phyloP scores from a whole-genome alignment of 164 flowering plant species.

The Aristolochia californica region DNA sequence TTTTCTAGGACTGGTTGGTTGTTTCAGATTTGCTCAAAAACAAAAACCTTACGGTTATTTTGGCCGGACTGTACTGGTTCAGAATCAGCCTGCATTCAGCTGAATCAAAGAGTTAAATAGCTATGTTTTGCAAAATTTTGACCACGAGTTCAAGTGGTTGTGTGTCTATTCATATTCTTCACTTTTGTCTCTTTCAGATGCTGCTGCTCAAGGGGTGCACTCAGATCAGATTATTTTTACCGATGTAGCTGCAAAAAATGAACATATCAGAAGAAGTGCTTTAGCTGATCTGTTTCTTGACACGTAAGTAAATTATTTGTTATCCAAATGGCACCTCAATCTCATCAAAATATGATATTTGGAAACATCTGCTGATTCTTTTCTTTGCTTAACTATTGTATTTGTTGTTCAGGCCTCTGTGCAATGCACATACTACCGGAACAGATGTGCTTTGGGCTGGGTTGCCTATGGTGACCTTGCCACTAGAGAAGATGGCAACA shows the following conservation, averaged over 20 bases:
- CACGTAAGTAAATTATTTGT: slow-evolving; percentile 39
- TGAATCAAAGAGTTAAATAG: too few relatives aligned
- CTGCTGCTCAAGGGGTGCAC: slow-evolving; percentile 72
- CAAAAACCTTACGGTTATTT: too few relatives aligned
- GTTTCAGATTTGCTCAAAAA: too few relatives aligned
- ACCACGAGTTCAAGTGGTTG: neutral
- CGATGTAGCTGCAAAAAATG: slow-evolving; percentile 89
- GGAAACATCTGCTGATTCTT: neutral
- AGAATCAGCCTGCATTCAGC: too few relatives aligned
- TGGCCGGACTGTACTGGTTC: too few relatives aligned
- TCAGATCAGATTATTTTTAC: slow-evolving; percentile 93
- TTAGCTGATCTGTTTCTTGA: slow-evolving; percentile 93
- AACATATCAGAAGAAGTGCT: slow-evolving; percentile 89
- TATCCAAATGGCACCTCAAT: too few relatives aligned
- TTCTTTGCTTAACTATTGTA: neutral
- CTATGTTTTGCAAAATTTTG: neutral
- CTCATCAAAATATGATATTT: neutral
- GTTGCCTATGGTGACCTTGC: slow-evolving; percentile 87
- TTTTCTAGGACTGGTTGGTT: too few relatives aligned
- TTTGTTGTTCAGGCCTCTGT: slow-evolving; percentile 53
- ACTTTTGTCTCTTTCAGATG: slow-evolving; percentile 47
- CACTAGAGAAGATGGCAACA: slow-evolving; percentile 97
- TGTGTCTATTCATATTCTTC: neutral
- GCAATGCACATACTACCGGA: slow-evolving; percentile 98
- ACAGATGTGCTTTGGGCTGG: slow-evolving; percentile 99